Conservation (phyloP, 129 eudicot genomes). For the sunflower (Helianthus annuus) region HanXRQr2.0-SUNRISE NC_035445.2:93917701-93918200, state of each 20-base stretch:
- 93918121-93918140: too few species aligned
- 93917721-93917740: conserved; percentile 75
- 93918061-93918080: too few species aligned
- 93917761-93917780: background rate
- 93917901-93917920: conserved; percentile 91
- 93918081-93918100: too few species aligned
- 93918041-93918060: too few species aligned
- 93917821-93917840: conserved; percentile 56
- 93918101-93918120: too few species aligned
- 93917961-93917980: background rate
- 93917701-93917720: conserved; percentile 97
- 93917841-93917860: conserved; percentile 98
- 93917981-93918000: too few species aligned
- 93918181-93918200: too few species aligned
- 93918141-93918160: too few species aligned
- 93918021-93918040: too few species aligned
- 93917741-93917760: conserved; percentile 17
- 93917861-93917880: conserved; percentile 99
- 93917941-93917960: background rate
- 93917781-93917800: background rate
- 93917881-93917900: conserved; percentile 97
- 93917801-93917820: conserved; percentile 4
- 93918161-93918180: too few species aligned
- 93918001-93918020: too few species aligned
- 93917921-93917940: conserved; percentile 83